Conservation (phyloP, 2,329 filamentous ascomycete genomes). For the Rhynchosporium agropyri region DNA sequence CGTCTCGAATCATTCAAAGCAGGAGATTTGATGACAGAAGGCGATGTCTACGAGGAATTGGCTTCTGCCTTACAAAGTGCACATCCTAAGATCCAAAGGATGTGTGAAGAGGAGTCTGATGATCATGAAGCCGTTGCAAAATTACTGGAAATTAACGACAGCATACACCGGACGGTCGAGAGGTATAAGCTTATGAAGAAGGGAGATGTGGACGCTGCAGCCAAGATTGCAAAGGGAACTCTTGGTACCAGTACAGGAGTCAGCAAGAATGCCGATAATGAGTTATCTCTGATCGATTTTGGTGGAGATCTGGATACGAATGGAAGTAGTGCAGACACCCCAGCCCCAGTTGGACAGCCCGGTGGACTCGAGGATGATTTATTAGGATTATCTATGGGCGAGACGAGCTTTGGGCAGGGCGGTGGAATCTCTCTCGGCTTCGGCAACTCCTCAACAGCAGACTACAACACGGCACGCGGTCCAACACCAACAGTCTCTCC, state of each 20-base stretch:
- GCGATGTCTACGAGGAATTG: slow-evolving; percentile 78
- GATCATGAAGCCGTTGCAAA: slow-evolving; percentile 95
- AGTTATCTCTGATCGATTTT: slow-evolving; percentile 93
- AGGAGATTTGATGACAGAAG: slow-evolving; percentile 74
- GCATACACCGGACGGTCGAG: slow-evolving; percentile 95
- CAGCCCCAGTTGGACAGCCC: slow-evolving; percentile 47
- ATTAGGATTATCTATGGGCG: slow-evolving; percentile 79
- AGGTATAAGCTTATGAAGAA: slow-evolving; percentile 95
- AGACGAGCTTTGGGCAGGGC: slow-evolving; percentile 65
- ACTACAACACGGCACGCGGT: slow-evolving; percentile 59
- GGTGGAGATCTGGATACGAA: slow-evolving; percentile 65
- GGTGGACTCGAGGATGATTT: slow-evolving; percentile 86
- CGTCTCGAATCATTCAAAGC: slow-evolving; percentile 82
- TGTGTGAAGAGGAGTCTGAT: slow-evolving; percentile 98
- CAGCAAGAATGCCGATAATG: slow-evolving; percentile 68
- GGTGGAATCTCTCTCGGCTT: slow-evolving; percentile 85
- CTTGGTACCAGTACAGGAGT: slow-evolving; percentile 68
- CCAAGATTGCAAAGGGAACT: slow-evolving; percentile 81
- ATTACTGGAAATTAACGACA: slow-evolving; percentile 96
- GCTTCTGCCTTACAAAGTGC: slow-evolving; percentile 87
- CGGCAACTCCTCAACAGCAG: slow-evolving; percentile 66
- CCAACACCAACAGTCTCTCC: slow-evolving; percentile 47
- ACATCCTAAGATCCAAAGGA: slow-evolving; percentile 98
- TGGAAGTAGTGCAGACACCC: slow-evolving; percentile 49
- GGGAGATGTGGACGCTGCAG: slow-evolving; percentile 83